Base-by-base conservation (phyloP, 129 eudicot genomes). In the Artemisia tridentata region DNA sequence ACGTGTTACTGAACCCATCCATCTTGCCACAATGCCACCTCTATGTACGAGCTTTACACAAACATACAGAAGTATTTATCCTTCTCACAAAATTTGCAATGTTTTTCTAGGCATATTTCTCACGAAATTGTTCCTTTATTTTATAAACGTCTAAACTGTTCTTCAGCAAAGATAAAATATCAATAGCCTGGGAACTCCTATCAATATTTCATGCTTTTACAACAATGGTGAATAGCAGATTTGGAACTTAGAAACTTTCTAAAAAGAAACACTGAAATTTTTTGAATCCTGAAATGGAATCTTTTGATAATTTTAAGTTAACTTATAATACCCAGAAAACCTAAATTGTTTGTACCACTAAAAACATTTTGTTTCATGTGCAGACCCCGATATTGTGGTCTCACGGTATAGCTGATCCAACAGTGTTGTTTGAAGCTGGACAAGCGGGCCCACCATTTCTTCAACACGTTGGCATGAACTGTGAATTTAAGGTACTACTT, bases 391-490 rank as follows among this genome's bases (percentile, higher is more conserved):
- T 95, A 67, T 66, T 90, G 76, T 95, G 99, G 97, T 86, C 89
- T 25, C 97, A 95, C 81, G 96, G 97, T 31, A 80, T 83, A 29
- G 88, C 81, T 20, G 97, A 93, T 54, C 78, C 82, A 67, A 90
- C 96, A 14, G 99, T 90, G 14, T 67, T 93, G 46, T 87, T 89
- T 71, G 99, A 89, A 80, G 99, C 99, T 70, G 99, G 99, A 66
- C 92, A 93, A 75, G 97, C 86, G 6, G 97, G 97, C 62, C 95
- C 99, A 19, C 88, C 96, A 9, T 87, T 93, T 65, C 99, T 93
- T 50, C 87, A 93, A 69, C 74, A 73, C 53, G 80, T 84, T 50
- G 99, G 91, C 60, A 21, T 85, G 14, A 85, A 65, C 82, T 93
- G 99, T 60, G 99, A 93, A 78, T 93, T 93, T 82, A 93, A 90